Base-by-base conservation (phyloP, 257 asterid species). In the Nicotiana otophora region DNA sequence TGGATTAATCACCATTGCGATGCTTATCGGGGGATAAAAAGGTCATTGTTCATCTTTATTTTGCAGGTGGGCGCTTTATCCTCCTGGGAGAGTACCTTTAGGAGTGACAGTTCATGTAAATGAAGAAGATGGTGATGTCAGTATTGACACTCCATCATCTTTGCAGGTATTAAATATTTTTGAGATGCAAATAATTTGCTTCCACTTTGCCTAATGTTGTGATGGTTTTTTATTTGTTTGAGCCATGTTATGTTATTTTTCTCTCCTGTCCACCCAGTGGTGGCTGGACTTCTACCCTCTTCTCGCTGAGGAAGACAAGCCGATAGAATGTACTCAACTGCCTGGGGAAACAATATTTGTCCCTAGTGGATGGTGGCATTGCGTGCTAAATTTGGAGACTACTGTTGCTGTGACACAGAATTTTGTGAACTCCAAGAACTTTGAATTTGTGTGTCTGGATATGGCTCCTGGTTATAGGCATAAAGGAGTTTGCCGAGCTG, bases 341-440 rank as follows among this genome's bases (percentile, higher is more conserved):
- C 99, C 98, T 76, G 99, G 99, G 20, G 98, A 96, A 89, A 96
- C 98, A 64, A 91, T 96, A 91, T 94, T 84, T 87, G 99, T 96
- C 23, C 99, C 99, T 62, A 96, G 97, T 87, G 99, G 99, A 69
- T 96, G 99, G 99, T 96, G 99, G 99, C 99, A 96, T 90, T 96
- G 99, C 86, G 95, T 96, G 78, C 90, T 96, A 80, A 96, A 94
- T 88, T 85, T 96, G 91, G 99, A 96, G 90, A 92, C 98, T 30
- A 89, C 94, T 68, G 83, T 96, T 83, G 99, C 98, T 39, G 96
- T 96, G 82, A 96, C 99, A 12, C 99, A 96, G 87, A 96, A 96
- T 88, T 96, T 88, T 87, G 98, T 93, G 31, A 93, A 92, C 87
- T 89, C 98, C 86, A 93, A 89, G 84, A 96, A 93, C 89, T 93